Evolutionary conservation across 148 eudicot genomes (phyloP).

Genomic region (Drosera capensis): DNA sequence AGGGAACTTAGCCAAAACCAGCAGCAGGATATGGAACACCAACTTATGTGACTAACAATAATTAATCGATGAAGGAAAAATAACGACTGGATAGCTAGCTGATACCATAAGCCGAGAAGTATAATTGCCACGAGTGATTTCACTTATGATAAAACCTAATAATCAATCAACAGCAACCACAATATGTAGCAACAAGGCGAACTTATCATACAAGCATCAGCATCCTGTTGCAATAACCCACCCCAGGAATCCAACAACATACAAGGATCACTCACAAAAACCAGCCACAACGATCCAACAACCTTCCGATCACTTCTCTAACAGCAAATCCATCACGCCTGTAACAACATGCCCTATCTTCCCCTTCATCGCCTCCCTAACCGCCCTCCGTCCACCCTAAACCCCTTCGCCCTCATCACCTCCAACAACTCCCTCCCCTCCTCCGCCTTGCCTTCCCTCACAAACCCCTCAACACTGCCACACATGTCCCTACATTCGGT

Average conservation of each 20-base stretch:
- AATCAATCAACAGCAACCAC: too few relatives aligned
- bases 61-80: too few relatives aligned
- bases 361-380: constrained; percentile 30
- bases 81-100: too few relatives aligned
- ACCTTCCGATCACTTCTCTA: constrained; percentile 20
- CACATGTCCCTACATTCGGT: constrained; percentile 34
- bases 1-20: too few relatives aligned
- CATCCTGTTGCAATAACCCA: too few relatives aligned
- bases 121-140: too few relatives aligned
- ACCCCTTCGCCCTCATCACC: constrained; percentile 38
- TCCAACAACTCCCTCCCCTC: constrained; percentile 39
- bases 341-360: constrained; percentile 29
- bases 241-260: not conserved
- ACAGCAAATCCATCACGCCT: constrained; percentile 31
- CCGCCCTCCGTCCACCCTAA: constrained; percentile 35
- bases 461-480: constrained; percentile 38
- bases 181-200: too few relatives aligned
- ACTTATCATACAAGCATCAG: too few relatives aligned
- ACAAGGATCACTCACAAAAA: not conserved
- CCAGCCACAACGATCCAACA: not conserved
- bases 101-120: too few relatives aligned
- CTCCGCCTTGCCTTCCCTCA: constrained; percentile 30
- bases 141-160: too few relatives aligned
- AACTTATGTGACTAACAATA: too few relatives aligned
- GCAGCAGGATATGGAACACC: too few relatives aligned